Percentiles rank a stretch among this genome's conserved stretches.
Evolutionary conservation across 805 yeast species (phyloP).

Genomic region (Saccharomycopsis sp.): DNA sequence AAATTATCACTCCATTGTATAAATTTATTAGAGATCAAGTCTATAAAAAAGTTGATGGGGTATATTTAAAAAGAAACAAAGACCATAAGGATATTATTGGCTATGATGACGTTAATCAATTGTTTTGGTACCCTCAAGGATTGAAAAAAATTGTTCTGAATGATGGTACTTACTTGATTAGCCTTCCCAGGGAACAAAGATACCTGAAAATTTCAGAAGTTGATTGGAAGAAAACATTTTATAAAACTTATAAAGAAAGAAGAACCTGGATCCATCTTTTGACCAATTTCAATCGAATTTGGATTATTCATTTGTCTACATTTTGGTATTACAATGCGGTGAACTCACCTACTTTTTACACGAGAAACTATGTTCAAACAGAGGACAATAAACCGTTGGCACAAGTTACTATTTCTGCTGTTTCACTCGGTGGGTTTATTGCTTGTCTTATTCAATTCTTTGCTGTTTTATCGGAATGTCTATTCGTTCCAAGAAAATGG

Average conservation of each 20-base stretch:
- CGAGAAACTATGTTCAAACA: slow-evolving; percentile 77
- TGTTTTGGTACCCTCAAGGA: slow-evolving; percentile 99
- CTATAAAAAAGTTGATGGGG: slow-evolving; percentile 73
- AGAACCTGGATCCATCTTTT: slow-evolving; percentile 96
- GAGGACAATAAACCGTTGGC: slow-evolving; percentile 77
- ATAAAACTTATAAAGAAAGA: slow-evolving; percentile 90
- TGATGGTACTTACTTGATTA: slow-evolving; percentile 72
- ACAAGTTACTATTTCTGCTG: slow-evolving; percentile 87
- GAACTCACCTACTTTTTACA: slow-evolving; percentile 87
- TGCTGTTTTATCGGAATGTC: slow-evolving; percentile 90
- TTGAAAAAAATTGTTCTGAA: slow-evolving; percentile 82
- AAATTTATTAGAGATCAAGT: slow-evolving; percentile 74
- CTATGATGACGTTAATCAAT: slow-evolving; percentile 96
- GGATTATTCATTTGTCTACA: slow-evolving; percentile 85
- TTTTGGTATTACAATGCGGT: slow-evolving; percentile 95
- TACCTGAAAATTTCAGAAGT: slow-evolving; percentile 84
- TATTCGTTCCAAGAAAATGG: slow-evolving; percentile 95
- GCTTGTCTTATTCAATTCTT: slow-evolving; percentile 74
- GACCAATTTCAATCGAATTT: slow-evolving; percentile 94
- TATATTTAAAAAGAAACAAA: slow-evolving; percentile 76
- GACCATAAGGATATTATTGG: slow-evolving; percentile 80
- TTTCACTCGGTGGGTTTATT: slow-evolving; percentile 85
- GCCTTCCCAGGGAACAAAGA: slow-evolving; percentile 83
- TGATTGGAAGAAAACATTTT: slow-evolving; percentile 83
- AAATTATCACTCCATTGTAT: slow-evolving; percentile 87